These are phyloP conservation scores for Brassica hybrid DNA, from an alignment of 441 rosid genomes.

Conservation along the genomic window DNA sequence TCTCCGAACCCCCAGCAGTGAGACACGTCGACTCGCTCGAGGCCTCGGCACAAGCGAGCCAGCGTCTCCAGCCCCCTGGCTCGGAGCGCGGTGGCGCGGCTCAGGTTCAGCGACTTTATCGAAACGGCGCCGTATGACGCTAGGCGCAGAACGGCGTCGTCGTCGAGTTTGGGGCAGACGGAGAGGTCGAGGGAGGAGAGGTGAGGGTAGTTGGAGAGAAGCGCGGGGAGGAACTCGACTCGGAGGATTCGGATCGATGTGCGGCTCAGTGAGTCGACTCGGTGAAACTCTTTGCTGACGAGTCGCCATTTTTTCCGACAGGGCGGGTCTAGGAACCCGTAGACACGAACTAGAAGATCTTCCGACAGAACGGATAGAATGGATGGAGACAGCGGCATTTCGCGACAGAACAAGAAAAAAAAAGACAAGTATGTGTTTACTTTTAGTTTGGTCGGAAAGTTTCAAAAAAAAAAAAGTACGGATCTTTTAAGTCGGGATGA, in stretches of 20 bases:
- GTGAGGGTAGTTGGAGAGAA: slow-evolving; percentile 54
- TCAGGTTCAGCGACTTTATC: slow-evolving; percentile 59
- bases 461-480: background rate
- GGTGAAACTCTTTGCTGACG: slow-evolving; percentile 70
- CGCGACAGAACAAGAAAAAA: background rate
- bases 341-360: slow-evolving; percentile 67
- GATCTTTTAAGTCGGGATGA: slow-evolving; percentile 68
- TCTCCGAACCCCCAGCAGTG: slow-evolving; percentile 75
- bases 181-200: slow-evolving; percentile 76
- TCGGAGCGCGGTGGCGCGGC: slow-evolving; percentile 65
- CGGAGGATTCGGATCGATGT: slow-evolving; percentile 64
- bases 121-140: slow-evolving; percentile 40
- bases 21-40: slow-evolving; percentile 79
- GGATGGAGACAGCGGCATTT: slow-evolving; percentile 35
- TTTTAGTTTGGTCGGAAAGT: background rate
- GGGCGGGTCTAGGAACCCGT: slow-evolving; percentile 46
- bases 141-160: slow-evolving; percentile 55
- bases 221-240: slow-evolving; percentile 58
- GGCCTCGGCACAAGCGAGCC: slow-evolving; percentile 54
- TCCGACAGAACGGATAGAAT: slow-evolving; percentile 63
- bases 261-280: slow-evolving; percentile 67
- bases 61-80: slow-evolving; percentile 63
- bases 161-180: slow-evolving; percentile 75
- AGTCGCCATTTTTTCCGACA: slow-evolving; percentile 78
- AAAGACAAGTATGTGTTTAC: background rate